Evolutionary conservation across 2,329 filamentous ascomycete species (phyloP), one percentile per base, ranked within the genome.

Genomic region (Didymellaceae sp.): DNA sequence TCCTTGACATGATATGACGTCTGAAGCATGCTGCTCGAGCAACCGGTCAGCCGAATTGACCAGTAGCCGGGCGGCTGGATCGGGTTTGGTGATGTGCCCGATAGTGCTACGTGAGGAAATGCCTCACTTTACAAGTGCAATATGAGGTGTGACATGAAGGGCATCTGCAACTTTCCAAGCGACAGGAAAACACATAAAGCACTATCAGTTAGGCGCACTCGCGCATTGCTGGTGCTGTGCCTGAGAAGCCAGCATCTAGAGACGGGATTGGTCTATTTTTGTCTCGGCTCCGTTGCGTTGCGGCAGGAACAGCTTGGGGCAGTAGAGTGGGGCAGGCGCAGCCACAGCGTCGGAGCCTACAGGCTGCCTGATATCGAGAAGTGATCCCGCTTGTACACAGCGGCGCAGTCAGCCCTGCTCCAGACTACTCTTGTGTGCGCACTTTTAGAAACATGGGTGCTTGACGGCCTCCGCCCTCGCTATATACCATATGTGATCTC

Each of bases 241-340:
- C 35, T 45, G 49, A 34, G 20, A 20, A 13, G 31, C 10, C n/a
- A 9, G 20, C 17, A 31, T 13, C 4, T 6, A 26, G 31, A 28
- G 25, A 33, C 16, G 30, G 24, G 13, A 13, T 28, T 9, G 26
- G 22, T 53, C 50, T 53, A 53, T 53, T 53, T 48, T 43, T 11
- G 50, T 39, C 50, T 48, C 50, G 44, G 44, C 39, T 53, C 43
- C 45, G 37, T 38, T 46, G 38, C 42, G 42, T 17, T 37, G 47
- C 47, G 41, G 51, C 54, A 64, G 61, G 55, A 58, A 62, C 61
- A 53, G 54, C 38, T 41, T 51, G 30, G 35, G 35, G 50, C 45
- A 32, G 33, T 11, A 28, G 22, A 45, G 56, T 52, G 59, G 58
- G 55, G 58, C 50, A 38, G 41, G 32, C 42, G 49, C 43, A 55